Evolutionary conservation across 2,329 filamentous ascomycete species (phyloP).

Genomic region (Paecilomyces sp.): DNA sequence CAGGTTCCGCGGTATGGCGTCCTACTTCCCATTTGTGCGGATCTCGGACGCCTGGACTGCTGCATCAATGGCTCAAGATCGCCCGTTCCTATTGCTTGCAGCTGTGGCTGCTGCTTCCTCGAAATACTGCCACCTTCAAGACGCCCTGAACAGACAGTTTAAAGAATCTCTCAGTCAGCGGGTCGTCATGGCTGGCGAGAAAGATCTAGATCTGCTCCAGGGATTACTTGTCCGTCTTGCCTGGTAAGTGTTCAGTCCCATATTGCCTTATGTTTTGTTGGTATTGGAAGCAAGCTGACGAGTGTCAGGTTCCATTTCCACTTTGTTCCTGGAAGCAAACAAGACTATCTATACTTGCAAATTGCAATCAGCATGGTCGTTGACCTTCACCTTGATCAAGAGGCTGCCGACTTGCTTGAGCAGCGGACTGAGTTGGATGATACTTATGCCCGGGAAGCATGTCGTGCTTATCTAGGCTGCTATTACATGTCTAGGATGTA

Average conservation of each 20-base stretch:
- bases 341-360: slow-evolving; percentile 12
- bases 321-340: slow-evolving; percentile 12
- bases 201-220: slow-evolving; percentile 19
- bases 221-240: slow-evolving; percentile 17
- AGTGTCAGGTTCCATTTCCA: slow-evolving; percentile 10
- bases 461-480: slow-evolving; percentile 12
- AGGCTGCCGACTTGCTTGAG: slow-evolving; percentile 5
- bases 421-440: slow-evolving; percentile 4
- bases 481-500: slow-evolving; percentile 12
- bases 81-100: slow-evolving; percentile 11
- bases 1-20: slow-evolving; percentile 8
- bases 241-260: slow-evolving; percentile 8
- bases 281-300: slow-evolving; percentile 1
- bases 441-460: slow-evolving; percentile 3
- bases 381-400: slow-evolving; percentile 11
- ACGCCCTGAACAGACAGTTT: slow-evolving; percentile 4
- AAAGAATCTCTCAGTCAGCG: slow-evolving; percentile 8
- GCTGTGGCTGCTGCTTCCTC: slow-evolving; percentile 9
- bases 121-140: slow-evolving; percentile 5
- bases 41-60: slow-evolving; percentile 6
- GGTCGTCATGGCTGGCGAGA: slow-evolving; percentile 10
- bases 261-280: neutral
- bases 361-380: slow-evolving; percentile 13
- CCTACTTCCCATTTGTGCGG: slow-evolving; percentile 10
- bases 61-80: slow-evolving; percentile 9